A percentile compares a stretch with the other conserved stretches of the same genome.
phyloP scores from a whole-genome alignment of 148 eudicot genomes.

The Beta vulgaris region DNA sequence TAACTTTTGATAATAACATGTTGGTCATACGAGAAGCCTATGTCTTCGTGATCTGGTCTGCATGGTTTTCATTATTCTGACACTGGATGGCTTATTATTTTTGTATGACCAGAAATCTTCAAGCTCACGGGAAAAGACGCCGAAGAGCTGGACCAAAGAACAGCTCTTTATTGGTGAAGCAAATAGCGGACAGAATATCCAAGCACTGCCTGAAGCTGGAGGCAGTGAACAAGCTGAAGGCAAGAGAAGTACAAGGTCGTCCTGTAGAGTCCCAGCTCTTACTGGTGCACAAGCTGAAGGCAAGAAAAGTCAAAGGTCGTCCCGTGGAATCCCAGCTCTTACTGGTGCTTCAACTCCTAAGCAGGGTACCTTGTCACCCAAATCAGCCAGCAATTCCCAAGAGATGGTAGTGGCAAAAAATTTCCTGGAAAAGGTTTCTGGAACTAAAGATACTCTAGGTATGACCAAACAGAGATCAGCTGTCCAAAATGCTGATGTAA shows the following conservation, averaged over 20 bases:
- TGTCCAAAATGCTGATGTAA: slow-evolving; percentile 16
- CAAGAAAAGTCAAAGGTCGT: slow-evolving; percentile 20
- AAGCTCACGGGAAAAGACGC: slow-evolving; percentile 10
- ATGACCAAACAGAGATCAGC: not conserved
- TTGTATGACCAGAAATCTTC: slow-evolving; percentile 25
- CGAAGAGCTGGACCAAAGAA: not conserved
- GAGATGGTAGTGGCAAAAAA: slow-evolving; percentile 13
- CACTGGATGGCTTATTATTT: not conserved
- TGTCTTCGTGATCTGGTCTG: not conserved
- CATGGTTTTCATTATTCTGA: slow-evolving; percentile 9
- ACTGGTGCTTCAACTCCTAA: slow-evolving; percentile 9
- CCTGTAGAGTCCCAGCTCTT: slow-evolving; percentile 14
- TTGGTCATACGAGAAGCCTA: not conserved
- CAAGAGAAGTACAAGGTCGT: slow-evolving; percentile 20
- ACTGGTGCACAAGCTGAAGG: not conserved
- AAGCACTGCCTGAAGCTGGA: not conserved
- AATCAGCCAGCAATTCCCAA: not conserved
- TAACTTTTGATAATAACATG: no score
- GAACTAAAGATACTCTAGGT: not conserved
- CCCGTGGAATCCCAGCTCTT: slow-evolving; percentile 12
- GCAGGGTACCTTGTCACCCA: slow-evolving; percentile 10
- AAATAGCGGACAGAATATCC: slow-evolving; percentile 4
- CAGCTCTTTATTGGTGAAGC: slow-evolving; percentile 18
- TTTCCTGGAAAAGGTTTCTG: not conserved
- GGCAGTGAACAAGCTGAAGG: not conserved